Evolutionary conservation across 1,284 basidiomycete species (phyloP).

Genomic region (Puccinia coronata): DNA sequence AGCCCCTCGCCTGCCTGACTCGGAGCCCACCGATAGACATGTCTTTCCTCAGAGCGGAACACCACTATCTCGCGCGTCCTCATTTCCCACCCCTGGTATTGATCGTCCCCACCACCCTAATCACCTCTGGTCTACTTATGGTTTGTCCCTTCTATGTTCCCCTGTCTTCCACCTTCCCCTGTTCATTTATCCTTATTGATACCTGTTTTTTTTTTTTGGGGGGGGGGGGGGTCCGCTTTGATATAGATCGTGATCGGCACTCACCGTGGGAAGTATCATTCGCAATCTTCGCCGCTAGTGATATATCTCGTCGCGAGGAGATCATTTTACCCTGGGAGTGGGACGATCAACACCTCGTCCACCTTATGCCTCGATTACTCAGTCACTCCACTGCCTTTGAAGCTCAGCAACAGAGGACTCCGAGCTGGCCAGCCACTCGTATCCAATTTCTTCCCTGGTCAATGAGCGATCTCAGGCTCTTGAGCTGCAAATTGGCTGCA

Average conservation of each 20-base stretch:
- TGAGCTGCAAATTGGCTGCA: conserved; percentile 42
- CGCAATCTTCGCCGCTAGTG: conserved; percentile 77
- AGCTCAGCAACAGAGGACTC: conserved; percentile 37
- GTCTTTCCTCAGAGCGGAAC: not conserved
- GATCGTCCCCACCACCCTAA: conserved; percentile 38
- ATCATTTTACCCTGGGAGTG: conserved; percentile 92
- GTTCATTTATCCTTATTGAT: conserved; percentile 13
- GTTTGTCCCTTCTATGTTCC: conserved; percentile 26
- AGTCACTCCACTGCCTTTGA: conserved; percentile 40
- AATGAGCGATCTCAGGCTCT: conserved; percentile 18
- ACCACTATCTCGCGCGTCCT: not conserved
- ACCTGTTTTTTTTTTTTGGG: too few species aligned
- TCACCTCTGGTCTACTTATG: not conserved
- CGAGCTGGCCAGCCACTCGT: conserved; percentile 19
- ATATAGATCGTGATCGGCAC: conserved; percentile 63
- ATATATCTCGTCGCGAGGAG: conserved; percentile 79
- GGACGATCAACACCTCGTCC: conserved; percentile 88
- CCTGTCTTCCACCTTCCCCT: not conserved
- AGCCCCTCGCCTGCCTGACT: conserved; percentile 1
- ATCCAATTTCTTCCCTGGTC: conserved; percentile 45
- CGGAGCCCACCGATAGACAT: not conserved
- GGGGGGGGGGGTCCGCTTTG: too few species aligned
- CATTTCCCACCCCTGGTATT: not conserved
- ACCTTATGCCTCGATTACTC: conserved; percentile 70
- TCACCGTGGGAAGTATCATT: conserved; percentile 61